Evolutionary conservation across 2,329 filamentous ascomycete species (phyloP).

Genomic region (Claviceps africana): DNA sequence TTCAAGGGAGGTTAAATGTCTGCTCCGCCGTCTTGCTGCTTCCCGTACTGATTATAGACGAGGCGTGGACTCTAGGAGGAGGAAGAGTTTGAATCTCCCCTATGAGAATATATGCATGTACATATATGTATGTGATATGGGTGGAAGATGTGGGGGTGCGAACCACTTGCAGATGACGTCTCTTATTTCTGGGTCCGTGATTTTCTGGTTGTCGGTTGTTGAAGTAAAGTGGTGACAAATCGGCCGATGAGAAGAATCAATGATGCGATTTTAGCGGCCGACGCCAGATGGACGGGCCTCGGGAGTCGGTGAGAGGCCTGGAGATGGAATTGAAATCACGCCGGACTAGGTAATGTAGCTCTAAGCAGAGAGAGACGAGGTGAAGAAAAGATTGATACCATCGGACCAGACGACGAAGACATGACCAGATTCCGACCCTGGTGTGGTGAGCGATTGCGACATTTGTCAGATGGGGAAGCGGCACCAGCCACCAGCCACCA

Average conservation of each 20-base stretch:
- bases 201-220: neutral
- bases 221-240: neutral
- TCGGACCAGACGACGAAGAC: no score
- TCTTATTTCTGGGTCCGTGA: neutral
- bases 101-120: neutral
- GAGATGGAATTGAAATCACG: neutral
- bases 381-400: neutral
- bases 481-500: slow-evolving; percentile 1
- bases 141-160: neutral
- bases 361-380: neutral
- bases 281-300: neutral
- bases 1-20: neutral
- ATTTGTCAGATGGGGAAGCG: neutral
- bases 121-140: neutral
- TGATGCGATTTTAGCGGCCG: neutral
- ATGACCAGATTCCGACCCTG: no score
- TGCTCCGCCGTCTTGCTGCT: neutral
- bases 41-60: neutral
- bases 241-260: neutral
- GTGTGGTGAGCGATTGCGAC: neutral
- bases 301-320: neutral
- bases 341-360: neutral
- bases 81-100: neutral
- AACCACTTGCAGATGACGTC: slow-evolving; percentile 4
- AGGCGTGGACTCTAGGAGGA: neutral